phyloP scores from a whole-genome alignment of 1,139 yeast genomes.

The Nakaseomyces glabratus region DNA sequence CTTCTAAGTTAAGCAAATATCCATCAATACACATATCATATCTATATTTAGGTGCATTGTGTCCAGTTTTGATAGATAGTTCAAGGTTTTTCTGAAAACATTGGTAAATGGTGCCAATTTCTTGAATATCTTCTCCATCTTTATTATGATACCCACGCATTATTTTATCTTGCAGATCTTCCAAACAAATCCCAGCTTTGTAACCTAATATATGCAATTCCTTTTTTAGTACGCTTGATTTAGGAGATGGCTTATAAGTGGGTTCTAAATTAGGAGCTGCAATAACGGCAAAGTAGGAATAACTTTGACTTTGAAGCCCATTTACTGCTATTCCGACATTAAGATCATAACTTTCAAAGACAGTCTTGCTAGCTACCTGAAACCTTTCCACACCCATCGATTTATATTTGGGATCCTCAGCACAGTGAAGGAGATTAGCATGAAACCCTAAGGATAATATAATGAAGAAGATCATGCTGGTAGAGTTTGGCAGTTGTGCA shows the following conservation, averaged over 20 bases:
- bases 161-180: slow-evolving; percentile 48
- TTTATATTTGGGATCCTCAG: slow-evolving; percentile 56
- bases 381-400: slow-evolving; percentile 60
- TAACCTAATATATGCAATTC: slow-evolving; percentile 50
- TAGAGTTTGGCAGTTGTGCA: slow-evolving; percentile 45
- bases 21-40: slow-evolving; percentile 53
- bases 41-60: slow-evolving; percentile 16
- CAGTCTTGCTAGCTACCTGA: slow-evolving; percentile 52
- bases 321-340: slow-evolving; percentile 25
- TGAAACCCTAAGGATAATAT: slow-evolving; percentile 83
- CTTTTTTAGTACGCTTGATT: slow-evolving; percentile 44
- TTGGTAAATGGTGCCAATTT: slow-evolving; percentile 39
- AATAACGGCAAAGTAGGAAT: slow-evolving; percentile 61
- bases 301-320: slow-evolving; percentile 30
- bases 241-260: slow-evolving; percentile 64
- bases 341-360: slow-evolving; percentile 34
- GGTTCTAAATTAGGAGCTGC: slow-evolving; percentile 59
- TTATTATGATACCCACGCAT: slow-evolving; percentile 43
- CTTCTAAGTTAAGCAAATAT: slow-evolving; percentile 19
- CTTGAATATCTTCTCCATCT: slow-evolving; percentile 45
- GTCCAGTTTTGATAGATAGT: slow-evolving; percentile 27
- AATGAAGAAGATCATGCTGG: slow-evolving; percentile 43
- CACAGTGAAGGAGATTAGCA: slow-evolving; percentile 73
- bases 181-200: slow-evolving; percentile 32
- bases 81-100: slow-evolving; percentile 27